Conservation (phyloP, 2,329 filamentous ascomycete genomes). For the Furcasterigmium sp. region DNA sequence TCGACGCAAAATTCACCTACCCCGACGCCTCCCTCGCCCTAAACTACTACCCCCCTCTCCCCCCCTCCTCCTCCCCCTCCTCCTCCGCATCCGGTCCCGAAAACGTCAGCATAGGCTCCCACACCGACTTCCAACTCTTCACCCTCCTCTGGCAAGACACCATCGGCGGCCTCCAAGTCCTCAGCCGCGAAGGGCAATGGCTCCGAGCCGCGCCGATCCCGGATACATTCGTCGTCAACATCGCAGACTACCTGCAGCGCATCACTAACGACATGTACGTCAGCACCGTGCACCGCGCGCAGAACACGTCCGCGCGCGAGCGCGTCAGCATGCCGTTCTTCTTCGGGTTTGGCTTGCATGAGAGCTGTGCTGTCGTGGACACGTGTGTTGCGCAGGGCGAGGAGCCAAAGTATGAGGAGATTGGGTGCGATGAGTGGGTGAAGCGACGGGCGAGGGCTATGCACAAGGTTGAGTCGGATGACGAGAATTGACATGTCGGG, state of each 20-base stretch:
- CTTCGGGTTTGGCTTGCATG: conserved; percentile 34
- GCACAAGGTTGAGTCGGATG: conserved; percentile 17
- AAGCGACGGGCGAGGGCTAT: conserved; percentile 25
- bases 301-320: conserved; percentile 32
- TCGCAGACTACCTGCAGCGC: conserved; percentile 44
- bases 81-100: no score
- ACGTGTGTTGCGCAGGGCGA: conserved; percentile 27
- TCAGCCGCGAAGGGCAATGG: conserved; percentile 33
- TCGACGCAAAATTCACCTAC: conserved; percentile 47
- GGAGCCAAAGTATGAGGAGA: conserved; percentile 29
- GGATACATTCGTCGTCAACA: conserved; percentile 44
- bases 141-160: conserved; percentile 40
- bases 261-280: conserved; percentile 44
- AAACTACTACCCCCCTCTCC: conserved; percentile 31
- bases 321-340: conserved; percentile 42
- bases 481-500: no score
- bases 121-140: conserved; percentile 49
- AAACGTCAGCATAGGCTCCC: conserved; percentile 43
- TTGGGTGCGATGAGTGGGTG: conserved; percentile 33
- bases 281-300: conserved; percentile 42
- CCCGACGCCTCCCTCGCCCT: conserved; percentile 39
- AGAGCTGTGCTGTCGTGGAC: conserved; percentile 33
- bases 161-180: conserved; percentile 36
- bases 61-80: background rate
- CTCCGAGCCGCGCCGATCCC: conserved; percentile 32